Evolutionary conservation across 345 rosid species (phyloP).

Genomic region (Euphorbia lathyris): DNA sequence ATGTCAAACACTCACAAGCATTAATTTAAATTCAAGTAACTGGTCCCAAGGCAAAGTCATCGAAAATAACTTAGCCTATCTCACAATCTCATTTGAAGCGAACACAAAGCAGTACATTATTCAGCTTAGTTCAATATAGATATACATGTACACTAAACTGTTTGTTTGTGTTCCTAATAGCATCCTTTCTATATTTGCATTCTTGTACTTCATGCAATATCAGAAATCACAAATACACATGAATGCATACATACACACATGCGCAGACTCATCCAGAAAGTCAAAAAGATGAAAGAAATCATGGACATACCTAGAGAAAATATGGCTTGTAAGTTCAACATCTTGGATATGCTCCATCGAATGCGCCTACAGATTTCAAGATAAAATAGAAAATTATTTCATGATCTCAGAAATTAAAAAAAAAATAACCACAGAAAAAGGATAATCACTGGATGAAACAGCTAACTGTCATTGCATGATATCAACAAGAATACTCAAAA

Average conservation of each 20-base stretch:
- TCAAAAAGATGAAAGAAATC: not conserved
- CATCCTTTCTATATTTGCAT: not conserved
- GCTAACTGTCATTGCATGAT: not conserved
- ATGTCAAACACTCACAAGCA: too few relatives aligned
- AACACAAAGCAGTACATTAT: constrained; percentile 1
- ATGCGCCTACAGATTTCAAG: constrained; percentile 59
- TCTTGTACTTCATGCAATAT: not conserved
- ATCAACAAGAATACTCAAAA: not conserved
- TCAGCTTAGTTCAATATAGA: not conserved
- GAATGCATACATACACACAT: too few relatives aligned
- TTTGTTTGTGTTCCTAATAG: too few relatives aligned
- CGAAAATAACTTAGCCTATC: too few relatives aligned
- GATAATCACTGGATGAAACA: constrained; percentile 3
- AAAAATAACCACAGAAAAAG: too few relatives aligned
- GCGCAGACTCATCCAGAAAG: not conserved
- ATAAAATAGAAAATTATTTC: constrained; percentile 17
- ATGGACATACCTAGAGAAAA: constrained; percentile 62
- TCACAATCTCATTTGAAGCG: not conserved
- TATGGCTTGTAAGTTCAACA: constrained; percentile 67
- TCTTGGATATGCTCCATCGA: constrained; percentile 72
- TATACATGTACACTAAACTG: too few relatives aligned
- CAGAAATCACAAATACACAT: not conserved
- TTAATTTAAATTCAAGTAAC: too few relatives aligned
- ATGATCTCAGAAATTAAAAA: not conserved
- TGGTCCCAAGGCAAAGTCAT: too few relatives aligned